A percentile compares a stretch with the other conserved stretches of the same genome.
phyloP scores from a whole-genome alignment of 768 basidiomycete species.

The Chiua virens region DNA sequence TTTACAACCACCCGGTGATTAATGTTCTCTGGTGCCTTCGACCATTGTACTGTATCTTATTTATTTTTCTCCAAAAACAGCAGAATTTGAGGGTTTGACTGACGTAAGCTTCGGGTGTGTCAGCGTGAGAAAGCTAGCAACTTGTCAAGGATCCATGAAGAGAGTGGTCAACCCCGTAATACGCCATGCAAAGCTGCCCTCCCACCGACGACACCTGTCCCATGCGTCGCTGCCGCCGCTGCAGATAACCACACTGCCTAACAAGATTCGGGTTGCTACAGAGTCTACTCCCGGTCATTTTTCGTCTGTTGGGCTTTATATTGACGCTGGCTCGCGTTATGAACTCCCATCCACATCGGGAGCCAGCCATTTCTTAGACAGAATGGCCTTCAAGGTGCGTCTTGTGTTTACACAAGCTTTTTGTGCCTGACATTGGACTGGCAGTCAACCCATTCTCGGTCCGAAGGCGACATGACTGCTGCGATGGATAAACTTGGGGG shows the following conservation, averaged over 20 bases:
- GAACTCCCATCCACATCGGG: constrained; percentile 74
- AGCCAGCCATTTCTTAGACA: constrained; percentile 88
- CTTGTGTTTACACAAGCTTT: not conserved
- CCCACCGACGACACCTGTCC: constrained; percentile 26
- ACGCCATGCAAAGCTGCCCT: constrained; percentile 33
- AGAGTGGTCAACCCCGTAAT: constrained; percentile 38
- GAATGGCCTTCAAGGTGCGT: constrained; percentile 94
- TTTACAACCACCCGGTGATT: constrained; percentile 20
- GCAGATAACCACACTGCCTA: constrained; percentile 82
- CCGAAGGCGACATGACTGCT: constrained; percentile 74
- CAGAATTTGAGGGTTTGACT: too few species aligned
- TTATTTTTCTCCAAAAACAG: too few species aligned
- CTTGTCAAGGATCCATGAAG: constrained; percentile 35
- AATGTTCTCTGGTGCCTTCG: too few species aligned
- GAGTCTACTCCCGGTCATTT: constrained; percentile 92
- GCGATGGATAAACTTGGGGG: constrained; percentile 86
- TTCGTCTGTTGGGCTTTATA: constrained; percentile 87
- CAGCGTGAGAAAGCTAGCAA: not conserved
- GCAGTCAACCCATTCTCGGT: constrained; percentile 73
- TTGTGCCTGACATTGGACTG: constrained; percentile 3
- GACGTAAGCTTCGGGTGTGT: constrained; percentile 5
- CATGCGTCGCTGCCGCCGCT: constrained; percentile 37
- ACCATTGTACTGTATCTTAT: too few species aligned
- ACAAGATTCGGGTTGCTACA: constrained; percentile 90
- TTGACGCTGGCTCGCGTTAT: constrained; percentile 92